These are phyloP conservation scores for Phyllostachys edulis DNA, from an alignment of 176 grass and related monocot genomes.

Conservation along the genomic window DNA sequence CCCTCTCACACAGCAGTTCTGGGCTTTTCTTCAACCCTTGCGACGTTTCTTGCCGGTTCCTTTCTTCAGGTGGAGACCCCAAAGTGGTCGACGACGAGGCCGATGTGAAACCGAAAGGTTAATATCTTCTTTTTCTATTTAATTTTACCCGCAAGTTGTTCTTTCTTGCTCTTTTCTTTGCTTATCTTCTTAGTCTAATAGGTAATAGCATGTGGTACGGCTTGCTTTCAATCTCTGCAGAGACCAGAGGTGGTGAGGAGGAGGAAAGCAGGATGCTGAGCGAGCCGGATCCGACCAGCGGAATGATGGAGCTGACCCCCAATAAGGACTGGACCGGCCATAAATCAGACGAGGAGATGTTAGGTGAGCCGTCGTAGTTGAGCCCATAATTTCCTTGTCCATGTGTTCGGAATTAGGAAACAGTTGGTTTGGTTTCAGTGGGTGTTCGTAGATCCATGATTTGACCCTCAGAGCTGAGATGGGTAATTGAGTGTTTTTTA, in stretches of 20 bases:
- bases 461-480: neutral
- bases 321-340: slow-evolving; percentile 9
- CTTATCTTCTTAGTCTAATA: neutral
- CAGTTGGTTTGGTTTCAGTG: neutral
- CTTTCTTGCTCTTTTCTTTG: neutral
- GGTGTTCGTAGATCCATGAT: slow-evolving; percentile 20
- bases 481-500: neutral
- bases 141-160: neutral
- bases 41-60: neutral
- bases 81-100: slow-evolving; percentile 46
- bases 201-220: too few species aligned
- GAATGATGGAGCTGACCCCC: slow-evolving; percentile 30
- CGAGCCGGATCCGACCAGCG: slow-evolving; percentile 52
- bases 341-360: neutral
- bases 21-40: neutral
- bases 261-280: slow-evolving; percentile 42
- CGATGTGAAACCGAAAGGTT: slow-evolving; percentile 46
- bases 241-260: slow-evolving; percentile 17
- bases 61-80: slow-evolving; percentile 41
- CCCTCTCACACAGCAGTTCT: neutral
- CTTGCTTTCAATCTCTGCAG: slow-evolving; percentile 22
- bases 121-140: neutral
- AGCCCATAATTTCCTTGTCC: neutral
- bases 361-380: slow-evolving; percentile 45
- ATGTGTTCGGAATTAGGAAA: neutral